phyloP scores from a whole-genome alignment of 345 rosid genomes.

The Carallia pectinifolia region DNA sequence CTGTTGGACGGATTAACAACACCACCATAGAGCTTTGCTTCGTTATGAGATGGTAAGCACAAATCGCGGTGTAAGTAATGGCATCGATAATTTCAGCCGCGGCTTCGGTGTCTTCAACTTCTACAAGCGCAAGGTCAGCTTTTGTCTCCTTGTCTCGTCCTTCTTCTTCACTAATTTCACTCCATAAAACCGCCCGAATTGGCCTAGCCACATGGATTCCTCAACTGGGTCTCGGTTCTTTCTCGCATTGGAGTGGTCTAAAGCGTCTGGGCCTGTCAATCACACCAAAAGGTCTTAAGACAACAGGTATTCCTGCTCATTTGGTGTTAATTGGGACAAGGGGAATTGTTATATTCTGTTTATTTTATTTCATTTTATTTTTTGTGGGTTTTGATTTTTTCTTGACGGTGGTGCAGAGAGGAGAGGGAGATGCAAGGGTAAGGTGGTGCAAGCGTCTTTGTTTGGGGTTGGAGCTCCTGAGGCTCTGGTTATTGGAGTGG shows the following conservation, averaged over 20 bases:
- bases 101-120: slow-evolving; percentile 26
- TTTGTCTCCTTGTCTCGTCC: slow-evolving; percentile 9
- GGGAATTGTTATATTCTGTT: too few species aligned
- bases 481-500: slow-evolving; percentile 96
- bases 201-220: slow-evolving; percentile 34
- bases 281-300: slow-evolving; percentile 37
- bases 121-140: slow-evolving; percentile 34
- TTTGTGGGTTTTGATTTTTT: background rate
- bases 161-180: slow-evolving; percentile 26
- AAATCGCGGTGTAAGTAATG: slow-evolving; percentile 28
- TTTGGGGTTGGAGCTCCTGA: slow-evolving; percentile 99
- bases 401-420: slow-evolving; percentile 46
- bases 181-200: slow-evolving; percentile 32
- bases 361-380: background rate
- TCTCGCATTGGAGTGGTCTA: slow-evolving; percentile 65
- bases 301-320: slow-evolving; percentile 39
- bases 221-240: slow-evolving; percentile 38
- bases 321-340: background rate
- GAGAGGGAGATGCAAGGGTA: slow-evolving; percentile 43
- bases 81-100: slow-evolving; percentile 39
- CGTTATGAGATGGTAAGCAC: too few species aligned
- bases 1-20: too few species aligned
- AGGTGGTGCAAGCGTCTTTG: slow-evolving; percentile 64
- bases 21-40: too few species aligned
- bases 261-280: slow-evolving; percentile 68